Evolutionary conservation across 2,329 filamentous ascomycete species (phyloP).

Genomic region (Curvularia hawaiiensis): DNA sequence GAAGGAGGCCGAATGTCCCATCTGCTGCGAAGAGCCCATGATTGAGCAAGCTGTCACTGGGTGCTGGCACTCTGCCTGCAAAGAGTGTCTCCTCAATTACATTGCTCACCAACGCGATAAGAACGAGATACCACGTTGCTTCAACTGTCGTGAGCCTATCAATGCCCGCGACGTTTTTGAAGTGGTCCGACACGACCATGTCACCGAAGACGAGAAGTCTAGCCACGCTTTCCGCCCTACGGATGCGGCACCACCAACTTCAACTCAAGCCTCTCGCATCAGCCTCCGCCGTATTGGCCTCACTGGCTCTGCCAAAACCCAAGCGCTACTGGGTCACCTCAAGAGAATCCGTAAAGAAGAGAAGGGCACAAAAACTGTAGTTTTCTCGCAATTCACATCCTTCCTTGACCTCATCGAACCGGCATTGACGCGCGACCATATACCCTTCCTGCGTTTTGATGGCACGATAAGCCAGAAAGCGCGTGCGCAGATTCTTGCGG

Average conservation of each 20-base stretch:
- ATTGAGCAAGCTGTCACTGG: conserved; percentile 90
- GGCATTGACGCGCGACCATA: conserved; percentile 72
- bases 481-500: conserved; percentile 74
- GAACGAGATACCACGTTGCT: conserved; percentile 78
- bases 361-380: conserved; percentile 80
- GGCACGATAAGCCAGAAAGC: conserved; percentile 87
- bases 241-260: conserved; percentile 28
- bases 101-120: conserved; percentile 86
- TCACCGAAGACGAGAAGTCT: conserved; percentile 47
- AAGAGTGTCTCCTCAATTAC: conserved; percentile 86
- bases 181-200: conserved; percentile 79
- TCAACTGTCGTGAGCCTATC: conserved; percentile 85
- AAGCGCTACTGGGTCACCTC: conserved; percentile 76
- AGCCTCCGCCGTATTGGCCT: conserved; percentile 66
- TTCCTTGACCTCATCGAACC: conserved; percentile 92
- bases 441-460: conserved; percentile 86
- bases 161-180: conserved; percentile 88
- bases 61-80: conserved; percentile 98
- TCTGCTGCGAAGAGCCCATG: conserved; percentile 96
- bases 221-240: conserved; percentile 46
- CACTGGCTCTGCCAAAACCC: conserved; percentile 86
- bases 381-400: conserved; percentile 97
- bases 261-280: conserved; percentile 54
- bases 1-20: conserved; percentile 85
- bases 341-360: conserved; percentile 68